phyloP scores from a whole-genome alignment of 2,329 filamentous ascomycete species.

The Teratosphaeria viscida region DNA sequence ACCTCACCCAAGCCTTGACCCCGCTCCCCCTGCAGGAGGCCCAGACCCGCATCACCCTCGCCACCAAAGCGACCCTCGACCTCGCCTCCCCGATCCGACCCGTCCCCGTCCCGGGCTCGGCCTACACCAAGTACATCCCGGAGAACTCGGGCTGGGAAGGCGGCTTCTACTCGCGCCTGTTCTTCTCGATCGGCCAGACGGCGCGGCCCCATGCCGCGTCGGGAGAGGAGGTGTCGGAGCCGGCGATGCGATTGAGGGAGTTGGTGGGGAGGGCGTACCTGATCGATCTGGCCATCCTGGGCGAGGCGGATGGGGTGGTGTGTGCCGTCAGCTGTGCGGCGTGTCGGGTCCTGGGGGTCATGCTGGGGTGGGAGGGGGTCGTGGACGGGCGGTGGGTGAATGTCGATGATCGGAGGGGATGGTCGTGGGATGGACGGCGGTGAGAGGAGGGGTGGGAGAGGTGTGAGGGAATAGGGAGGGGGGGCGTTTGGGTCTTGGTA shows the following conservation, averaged over 20 bases:
- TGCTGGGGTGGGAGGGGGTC: constrained; percentile 75
- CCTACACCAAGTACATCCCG: constrained; percentile 58
- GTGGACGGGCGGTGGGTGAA: constrained; percentile 58
- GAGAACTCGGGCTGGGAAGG: constrained; percentile 79
- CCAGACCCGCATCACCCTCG: constrained; percentile 67
- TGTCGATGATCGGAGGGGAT: constrained; percentile 53
- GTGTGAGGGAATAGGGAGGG: not conserved
- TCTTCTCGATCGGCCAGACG: constrained; percentile 58
- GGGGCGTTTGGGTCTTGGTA: not conserved
- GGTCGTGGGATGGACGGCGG: constrained; percentile 24
- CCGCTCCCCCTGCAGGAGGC: constrained; percentile 40
- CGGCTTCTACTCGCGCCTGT: constrained; percentile 72
- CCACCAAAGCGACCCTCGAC: constrained; percentile 48
- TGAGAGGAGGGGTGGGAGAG: not conserved
- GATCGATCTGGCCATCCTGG: constrained; percentile 67
- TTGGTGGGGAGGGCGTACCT: constrained; percentile 71
- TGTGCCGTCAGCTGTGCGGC: constrained; percentile 60
- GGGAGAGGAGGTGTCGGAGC: constrained; percentile 1
- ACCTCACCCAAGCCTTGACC: constrained; percentile 41
- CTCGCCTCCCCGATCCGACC: constrained; percentile 19
- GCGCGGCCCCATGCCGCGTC: not conserved
- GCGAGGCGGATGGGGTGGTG: constrained; percentile 58
- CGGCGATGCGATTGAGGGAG: constrained; percentile 57
- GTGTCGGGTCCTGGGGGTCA: constrained; percentile 68
- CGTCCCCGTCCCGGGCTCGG: constrained; percentile 32